Base-by-base conservation (phyloP, 768 basidiomycete genomes). In the Termitomyces sp. region DNA sequence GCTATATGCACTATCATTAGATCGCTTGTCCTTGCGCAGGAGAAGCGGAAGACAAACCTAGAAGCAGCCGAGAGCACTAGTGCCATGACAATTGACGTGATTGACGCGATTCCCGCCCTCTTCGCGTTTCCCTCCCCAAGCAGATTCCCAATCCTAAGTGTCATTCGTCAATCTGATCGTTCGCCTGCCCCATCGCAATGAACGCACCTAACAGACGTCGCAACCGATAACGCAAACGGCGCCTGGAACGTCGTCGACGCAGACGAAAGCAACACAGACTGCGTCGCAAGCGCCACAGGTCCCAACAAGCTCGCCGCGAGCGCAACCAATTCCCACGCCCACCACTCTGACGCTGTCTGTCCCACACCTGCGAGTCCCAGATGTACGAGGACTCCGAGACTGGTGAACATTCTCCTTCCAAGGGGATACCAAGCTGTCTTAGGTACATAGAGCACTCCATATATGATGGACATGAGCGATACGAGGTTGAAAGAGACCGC, bases 271-370 rank as follows among this genome's bases (percentile, higher is more conserved):
- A 98, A 77, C 1, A 98, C 87, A 0, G 91, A 93, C 68, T 98
- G 95, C 0, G 92, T 84, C 0, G 97, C 97, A 4, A 99, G 82
- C 6, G 82, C 75, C 5, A 84, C 79, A 1, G 94, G 86, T 1
- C 95, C 92, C 1, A 97, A 72, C 76, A 79, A 63, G 59, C 77
- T 79, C 3, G 82, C 82, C 5, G 77, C 80, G 1, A 83, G 74
- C 24, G 86, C 87, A 33, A 90, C 72, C 8, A 93, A 80, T 72
- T 96, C 94, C 96, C 96, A 96, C 38, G 89, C 87, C 94, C 95
- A 98, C 96, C 95, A 98, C 71, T 97, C 96, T 4, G 84, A 85
- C 1, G 91, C 92, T 4, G 84, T 87, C 69, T 94, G 92, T 0
- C 85, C 85, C 79, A 92, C 83, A 9, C 97, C 94, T 12, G 90